phyloP scores from a whole-genome alignment of 176 grass and related monocot species.

The Tillandsia leiboldiana region DNA sequence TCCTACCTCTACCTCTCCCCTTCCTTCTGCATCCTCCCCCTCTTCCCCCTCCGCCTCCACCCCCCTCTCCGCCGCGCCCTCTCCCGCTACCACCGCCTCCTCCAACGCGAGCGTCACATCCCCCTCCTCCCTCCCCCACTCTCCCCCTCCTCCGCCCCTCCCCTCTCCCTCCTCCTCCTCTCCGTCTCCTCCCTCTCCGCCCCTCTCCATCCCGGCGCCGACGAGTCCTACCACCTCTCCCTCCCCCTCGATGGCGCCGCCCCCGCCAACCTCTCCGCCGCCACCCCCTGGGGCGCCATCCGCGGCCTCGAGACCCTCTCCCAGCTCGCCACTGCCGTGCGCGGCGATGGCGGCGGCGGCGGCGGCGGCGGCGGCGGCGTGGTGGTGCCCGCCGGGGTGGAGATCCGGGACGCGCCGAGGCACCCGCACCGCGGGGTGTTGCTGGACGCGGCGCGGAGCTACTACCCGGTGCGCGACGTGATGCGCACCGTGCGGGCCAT shows the following conservation, averaged over 20 bases:
- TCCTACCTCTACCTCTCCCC: slow-evolving; percentile 44
- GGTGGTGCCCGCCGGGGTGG: slow-evolving; percentile 38
- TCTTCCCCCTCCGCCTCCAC: slow-evolving; percentile 26
- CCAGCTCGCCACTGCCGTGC: slow-evolving; percentile 40
- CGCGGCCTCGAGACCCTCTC: slow-evolving; percentile 82
- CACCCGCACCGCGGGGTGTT: slow-evolving; percentile 68
- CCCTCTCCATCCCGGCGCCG: slow-evolving; percentile 43
- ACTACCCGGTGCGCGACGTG: slow-evolving; percentile 59
- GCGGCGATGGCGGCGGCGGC: slow-evolving; percentile 10
- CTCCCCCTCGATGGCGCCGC: slow-evolving; percentile 17
- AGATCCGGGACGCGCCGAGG: slow-evolving; percentile 56
- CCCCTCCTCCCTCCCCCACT: slow-evolving; percentile 38
- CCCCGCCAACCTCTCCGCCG: slow-evolving; percentile 40
- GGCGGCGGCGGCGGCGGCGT: slow-evolving; percentile 17
- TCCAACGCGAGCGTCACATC: slow-evolving; percentile 62
- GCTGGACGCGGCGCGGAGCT: slow-evolving; percentile 74
- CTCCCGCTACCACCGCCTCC: slow-evolving; percentile 48
- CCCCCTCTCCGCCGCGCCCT: slow-evolving; percentile 51
- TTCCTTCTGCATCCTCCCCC: slow-evolving; percentile 50
- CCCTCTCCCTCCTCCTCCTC: slow-evolving; percentile 37
- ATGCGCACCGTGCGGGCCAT: slow-evolving; percentile 70
- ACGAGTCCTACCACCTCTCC: slow-evolving; percentile 79
- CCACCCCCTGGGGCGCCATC: slow-evolving; percentile 70
- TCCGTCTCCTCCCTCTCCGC: slow-evolving; percentile 45
- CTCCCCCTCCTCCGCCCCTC: slow-evolving; percentile 18